Conservation (phyloP, 2,329 filamentous ascomycete genomes). For the Trichoderma simmonsii region DNA sequence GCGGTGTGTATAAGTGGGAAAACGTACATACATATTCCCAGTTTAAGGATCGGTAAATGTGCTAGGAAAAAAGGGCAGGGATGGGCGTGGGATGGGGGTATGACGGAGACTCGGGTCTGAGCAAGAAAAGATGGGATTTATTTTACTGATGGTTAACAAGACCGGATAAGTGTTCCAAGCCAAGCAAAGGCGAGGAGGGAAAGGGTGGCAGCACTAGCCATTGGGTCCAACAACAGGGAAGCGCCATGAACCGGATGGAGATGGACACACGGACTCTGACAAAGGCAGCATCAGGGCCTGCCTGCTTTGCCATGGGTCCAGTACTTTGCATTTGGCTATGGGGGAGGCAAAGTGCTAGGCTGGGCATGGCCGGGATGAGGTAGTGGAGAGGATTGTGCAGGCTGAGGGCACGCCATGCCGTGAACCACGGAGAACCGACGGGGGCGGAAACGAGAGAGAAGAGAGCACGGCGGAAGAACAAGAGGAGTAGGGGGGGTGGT, state of each 20-base stretch:
- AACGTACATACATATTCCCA: not conserved
- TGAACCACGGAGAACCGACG: not conserved
- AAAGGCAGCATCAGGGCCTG: slow-evolving; percentile 7
- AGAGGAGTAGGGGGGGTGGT: not conserved
- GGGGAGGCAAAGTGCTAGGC: slow-evolving; percentile 16
- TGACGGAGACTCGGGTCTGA: slow-evolving; percentile 17
- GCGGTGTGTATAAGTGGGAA: slow-evolving; percentile 14
- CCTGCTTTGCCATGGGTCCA: not conserved
- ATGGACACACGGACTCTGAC: slow-evolving; percentile 7
- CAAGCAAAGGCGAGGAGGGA: not conserved
- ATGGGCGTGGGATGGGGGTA: slow-evolving; percentile 13
- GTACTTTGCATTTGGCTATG: not conserved
- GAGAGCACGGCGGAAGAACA: not conserved
- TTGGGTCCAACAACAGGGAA: slow-evolving; percentile 25
- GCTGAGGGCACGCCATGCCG: slow-evolving; percentile 26
- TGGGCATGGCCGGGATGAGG: slow-evolving; percentile 11
- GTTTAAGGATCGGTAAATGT: not conserved
- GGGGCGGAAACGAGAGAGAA: not conserved
- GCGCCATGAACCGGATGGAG: slow-evolving; percentile 22
- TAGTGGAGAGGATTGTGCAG: slow-evolving; percentile 17
- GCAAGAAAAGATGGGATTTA: not conserved
- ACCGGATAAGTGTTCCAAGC: slow-evolving; percentile 28
- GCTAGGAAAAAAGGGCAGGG: not conserved
- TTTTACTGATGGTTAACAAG: slow-evolving; percentile 18
- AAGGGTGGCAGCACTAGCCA: slow-evolving; percentile 32